Evolutionary conservation across 176 grass and related monocot genomes (phyloP).

Genomic region (Dactylis glomerata): DNA sequence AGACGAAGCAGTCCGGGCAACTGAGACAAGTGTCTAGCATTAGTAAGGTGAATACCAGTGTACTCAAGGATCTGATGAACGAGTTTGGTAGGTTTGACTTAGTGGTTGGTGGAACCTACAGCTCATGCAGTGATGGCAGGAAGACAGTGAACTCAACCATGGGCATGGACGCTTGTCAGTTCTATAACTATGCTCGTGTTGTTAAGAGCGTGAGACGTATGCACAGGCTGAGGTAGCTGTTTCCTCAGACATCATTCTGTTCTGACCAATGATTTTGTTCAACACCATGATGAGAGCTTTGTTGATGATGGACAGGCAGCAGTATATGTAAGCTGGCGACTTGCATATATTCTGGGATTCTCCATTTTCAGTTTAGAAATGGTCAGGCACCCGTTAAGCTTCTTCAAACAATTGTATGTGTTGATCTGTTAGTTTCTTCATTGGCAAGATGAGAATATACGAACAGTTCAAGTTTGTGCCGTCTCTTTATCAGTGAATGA

Average conservation of each 20-base stretch:
- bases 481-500: too few relatives aligned
- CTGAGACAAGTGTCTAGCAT: slow-evolving; percentile 55
- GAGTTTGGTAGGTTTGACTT: slow-evolving; percentile 79
- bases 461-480: too few relatives aligned
- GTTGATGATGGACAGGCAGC: too few relatives aligned
- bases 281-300: too few relatives aligned
- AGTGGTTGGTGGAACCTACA: slow-evolving; percentile 49
- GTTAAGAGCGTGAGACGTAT: slow-evolving; percentile 47
- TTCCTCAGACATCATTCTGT: neutral
- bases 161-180: slow-evolving; percentile 53
- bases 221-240: slow-evolving; percentile 26
- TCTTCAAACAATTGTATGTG: too few relatives aligned
- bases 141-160: slow-evolving; percentile 28
- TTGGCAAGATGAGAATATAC: neutral
- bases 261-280: too few relatives aligned
- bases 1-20: slow-evolving; percentile 46
- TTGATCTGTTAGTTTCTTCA: neutral
- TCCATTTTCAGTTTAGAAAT: too few relatives aligned
- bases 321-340: too few relatives aligned
- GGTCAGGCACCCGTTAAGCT: too few relatives aligned
- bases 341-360: too few relatives aligned
- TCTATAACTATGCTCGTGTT: slow-evolving; percentile 67
- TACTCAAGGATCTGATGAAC: slow-evolving; percentile 34
- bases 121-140: neutral
- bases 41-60: slow-evolving; percentile 27